These are phyloP conservation scores for Starmerella etchellsii DNA, from an alignment of 805 yeast species.

Conservation along the genomic window DNA sequence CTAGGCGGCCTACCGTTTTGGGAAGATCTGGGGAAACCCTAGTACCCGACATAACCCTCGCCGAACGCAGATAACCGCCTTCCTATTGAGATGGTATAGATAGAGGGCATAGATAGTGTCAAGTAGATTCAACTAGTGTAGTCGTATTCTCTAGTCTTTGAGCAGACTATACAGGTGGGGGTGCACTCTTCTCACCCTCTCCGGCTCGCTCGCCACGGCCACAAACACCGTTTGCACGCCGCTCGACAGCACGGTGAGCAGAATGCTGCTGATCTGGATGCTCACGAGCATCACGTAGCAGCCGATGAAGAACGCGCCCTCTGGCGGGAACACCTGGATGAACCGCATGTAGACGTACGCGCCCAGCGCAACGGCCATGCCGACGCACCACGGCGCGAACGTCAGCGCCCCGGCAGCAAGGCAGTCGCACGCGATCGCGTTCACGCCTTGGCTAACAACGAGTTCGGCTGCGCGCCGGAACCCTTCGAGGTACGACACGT, in stretches of 20 bases:
- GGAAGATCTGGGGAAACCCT: too few species aligned
- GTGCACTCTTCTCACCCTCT: conserved; percentile 58
- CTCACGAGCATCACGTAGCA: conserved; percentile 65
- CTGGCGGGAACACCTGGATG: conserved; percentile 52
- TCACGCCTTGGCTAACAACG: conserved; percentile 66
- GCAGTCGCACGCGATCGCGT: conserved; percentile 74
- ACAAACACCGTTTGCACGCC: conserved; percentile 78
- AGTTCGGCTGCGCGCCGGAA: conserved; percentile 76
- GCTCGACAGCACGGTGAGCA: conserved; percentile 62
- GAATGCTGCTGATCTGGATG: conserved; percentile 58
- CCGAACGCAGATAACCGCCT: too few species aligned
- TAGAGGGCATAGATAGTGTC: too few species aligned
- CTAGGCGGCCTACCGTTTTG: too few species aligned
- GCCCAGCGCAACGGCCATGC: conserved; percentile 49
- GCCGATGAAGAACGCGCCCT: conserved; percentile 31
- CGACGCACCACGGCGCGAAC: conserved; percentile 62
- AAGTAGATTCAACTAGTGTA: too few species aligned
- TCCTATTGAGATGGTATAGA: too few species aligned
- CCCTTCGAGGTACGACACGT: conserved; percentile 58
- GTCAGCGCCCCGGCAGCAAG: conserved; percentile 65
- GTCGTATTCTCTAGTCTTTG: too few species aligned
- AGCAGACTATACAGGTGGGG: conserved; percentile 34
- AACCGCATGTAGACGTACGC: conserved; percentile 53
- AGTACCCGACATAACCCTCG: too few species aligned
- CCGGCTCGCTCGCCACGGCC: conserved; percentile 75